Evolutionary conservation across 495 filamentous ascomycete genomes (phyloP), one percentile per base, ranked within the genome.

Genomic region (Daldinia decipiens): DNA sequence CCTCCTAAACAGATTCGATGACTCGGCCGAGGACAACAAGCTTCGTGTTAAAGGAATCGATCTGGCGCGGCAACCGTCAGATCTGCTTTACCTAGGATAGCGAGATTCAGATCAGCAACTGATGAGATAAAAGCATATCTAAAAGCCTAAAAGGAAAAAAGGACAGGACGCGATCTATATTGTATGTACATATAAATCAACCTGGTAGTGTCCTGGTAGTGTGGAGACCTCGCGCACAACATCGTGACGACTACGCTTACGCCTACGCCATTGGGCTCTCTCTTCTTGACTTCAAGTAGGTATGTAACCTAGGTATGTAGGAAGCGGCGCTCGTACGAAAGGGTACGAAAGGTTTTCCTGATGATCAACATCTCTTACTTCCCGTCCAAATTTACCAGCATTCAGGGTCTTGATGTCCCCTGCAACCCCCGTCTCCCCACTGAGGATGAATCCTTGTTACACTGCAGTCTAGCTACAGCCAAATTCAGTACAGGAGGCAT

Each of bases 391-490:
- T 32, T 26, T 62, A 68, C 70, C 59, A 68, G 65, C 70, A 61
- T 68, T 57, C 65, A 38, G 59, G 64, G 60, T 52, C 24, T 62
- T 32, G 31, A 38, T 56, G 31, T 43, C 65, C 64, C 65, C 60
- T 64, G 59, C 40, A 68, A 40, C 47, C 58, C 59, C 38, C 47
- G 62, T 58, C 71, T 56, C 71, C 66, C 71, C 65, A 69, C 67
- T 68, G 71, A 70, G 71, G 71, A 73, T 73, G 61, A 65, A 73
- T 73, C 71, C 71, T 73, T 62, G 71, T 73, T 73, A 67, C 71
- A 73, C 67, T 66, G 66, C 71, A 73, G 65, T 59, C 27, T 62
- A 52, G 71, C 53, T 54, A 69, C 62, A 62, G 61, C 65, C 65
- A 66, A 62, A 69, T 64, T 55, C 53, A 54, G 51, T 57, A 59